Percentiles rank a stretch among this genome's conserved stretches.
phyloP scores from a whole-genome alignment of 305 asterid genomes.

The Striga hermonthica region DNA sequence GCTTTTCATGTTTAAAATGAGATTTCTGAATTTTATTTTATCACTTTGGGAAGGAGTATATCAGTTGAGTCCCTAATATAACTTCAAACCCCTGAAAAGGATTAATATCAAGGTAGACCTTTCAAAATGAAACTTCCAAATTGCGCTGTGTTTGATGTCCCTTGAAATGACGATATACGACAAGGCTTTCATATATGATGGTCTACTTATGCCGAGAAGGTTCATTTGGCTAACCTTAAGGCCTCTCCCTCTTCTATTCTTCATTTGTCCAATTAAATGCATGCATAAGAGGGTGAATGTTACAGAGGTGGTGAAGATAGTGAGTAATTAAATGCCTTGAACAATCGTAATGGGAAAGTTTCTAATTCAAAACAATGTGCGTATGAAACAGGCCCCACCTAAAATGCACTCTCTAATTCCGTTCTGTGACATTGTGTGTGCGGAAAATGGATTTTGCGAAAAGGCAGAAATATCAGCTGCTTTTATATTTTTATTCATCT shows the following conservation, averaged over 20 bases:
- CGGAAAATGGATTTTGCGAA: neutral
- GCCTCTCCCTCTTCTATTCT: neutral
- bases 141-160: neutral
- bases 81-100: slow-evolving; percentile 16
- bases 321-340: neutral
- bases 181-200: neutral
- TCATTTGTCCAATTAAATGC: neutral
- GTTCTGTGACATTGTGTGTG: neutral
- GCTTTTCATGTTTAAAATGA: neutral
- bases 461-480: neutral
- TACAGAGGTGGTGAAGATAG: neutral
- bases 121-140: neutral
- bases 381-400: neutral
- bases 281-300: neutral
- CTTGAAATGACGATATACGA: neutral
- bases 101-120: neutral
- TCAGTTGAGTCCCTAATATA: slow-evolving; percentile 1
- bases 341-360: neutral
- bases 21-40: neutral
- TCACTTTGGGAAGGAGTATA: slow-evolving; percentile 5
- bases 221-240: neutral
- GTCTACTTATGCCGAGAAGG: slow-evolving; percentile 9
- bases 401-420: neutral
- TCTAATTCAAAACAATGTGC: neutral
- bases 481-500: slow-evolving; percentile 4